Conservation (phyloP, 352 stramenopile species). For the Pythium dissimile region DNA sequence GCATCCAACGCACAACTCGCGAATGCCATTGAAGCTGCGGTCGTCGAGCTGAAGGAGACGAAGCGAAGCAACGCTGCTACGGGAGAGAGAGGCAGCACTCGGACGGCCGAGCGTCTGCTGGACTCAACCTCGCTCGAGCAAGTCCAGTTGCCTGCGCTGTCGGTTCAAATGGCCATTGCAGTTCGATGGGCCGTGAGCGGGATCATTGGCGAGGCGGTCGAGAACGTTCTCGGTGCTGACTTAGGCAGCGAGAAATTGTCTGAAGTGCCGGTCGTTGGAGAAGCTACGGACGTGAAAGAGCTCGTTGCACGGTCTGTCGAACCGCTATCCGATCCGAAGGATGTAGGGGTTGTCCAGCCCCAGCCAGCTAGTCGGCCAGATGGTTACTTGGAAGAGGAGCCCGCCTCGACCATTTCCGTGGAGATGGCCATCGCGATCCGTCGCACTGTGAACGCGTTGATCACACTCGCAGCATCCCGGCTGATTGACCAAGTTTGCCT, state of each 20-base stretch:
- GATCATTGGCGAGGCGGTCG: slow-evolving; percentile 36
- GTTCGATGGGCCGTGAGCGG: slow-evolving; percentile 36
- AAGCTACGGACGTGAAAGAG: background rate
- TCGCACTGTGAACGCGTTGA: slow-evolving; percentile 36
- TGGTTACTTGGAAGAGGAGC: background rate
- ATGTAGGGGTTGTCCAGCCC: background rate
- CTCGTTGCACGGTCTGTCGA: background rate
- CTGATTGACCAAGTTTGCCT: slow-evolving; percentile 1
- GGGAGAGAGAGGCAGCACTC: no score
- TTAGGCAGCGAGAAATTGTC: background rate
- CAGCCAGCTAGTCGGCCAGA: background rate
- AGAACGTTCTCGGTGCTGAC: slow-evolving; percentile 16
- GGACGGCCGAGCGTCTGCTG: background rate
- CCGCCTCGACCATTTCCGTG: slow-evolving; percentile 9
- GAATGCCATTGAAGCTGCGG: background rate
- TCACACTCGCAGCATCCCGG: slow-evolving; percentile 26
- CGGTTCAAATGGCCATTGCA: slow-evolving; percentile 32
- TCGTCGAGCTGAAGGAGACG: background rate
- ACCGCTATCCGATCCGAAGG: background rate
- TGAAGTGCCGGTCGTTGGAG: background rate
- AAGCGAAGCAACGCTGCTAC: background rate
- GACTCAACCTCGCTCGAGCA: background rate
- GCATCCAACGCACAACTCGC: background rate
- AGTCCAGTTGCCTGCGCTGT: background rate
- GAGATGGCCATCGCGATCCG: slow-evolving; percentile 47